Percentiles rank a stretch among this genome's conserved stretches.
These are phyloP conservation scores for Taphrina populina DNA, from an alignment of 1,139 yeast species.

Conservation along the genomic window DNA sequence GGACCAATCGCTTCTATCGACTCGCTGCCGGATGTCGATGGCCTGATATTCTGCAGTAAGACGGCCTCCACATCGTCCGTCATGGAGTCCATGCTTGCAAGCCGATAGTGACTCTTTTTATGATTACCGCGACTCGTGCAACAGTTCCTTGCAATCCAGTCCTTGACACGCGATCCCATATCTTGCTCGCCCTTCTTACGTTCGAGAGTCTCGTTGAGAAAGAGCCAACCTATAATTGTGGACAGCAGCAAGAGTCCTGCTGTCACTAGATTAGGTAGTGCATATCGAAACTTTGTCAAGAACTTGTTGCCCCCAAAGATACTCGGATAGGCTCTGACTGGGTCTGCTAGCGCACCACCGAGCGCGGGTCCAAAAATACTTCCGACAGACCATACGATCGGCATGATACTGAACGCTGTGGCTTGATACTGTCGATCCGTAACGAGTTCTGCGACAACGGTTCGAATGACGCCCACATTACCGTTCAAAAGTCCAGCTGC, in stretches of 20 bases:
- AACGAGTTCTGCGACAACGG: constrained; percentile 61
- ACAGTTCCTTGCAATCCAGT: constrained; percentile 11
- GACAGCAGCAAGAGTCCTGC: constrained; percentile 42
- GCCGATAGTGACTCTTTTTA: constrained; percentile 20
- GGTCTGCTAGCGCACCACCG: constrained; percentile 51
- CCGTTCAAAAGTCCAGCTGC: constrained; percentile 61
- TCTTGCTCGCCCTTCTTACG: constrained; percentile 45
- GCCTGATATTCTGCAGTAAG: constrained; percentile 11
- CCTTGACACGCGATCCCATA: constrained; percentile 18
- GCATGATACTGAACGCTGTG: constrained; percentile 60
- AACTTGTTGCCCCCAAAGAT: constrained; percentile 41
- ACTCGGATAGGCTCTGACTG: constrained; percentile 44
- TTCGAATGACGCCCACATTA: constrained; percentile 61
- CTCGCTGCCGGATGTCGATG: constrained; percentile 18
- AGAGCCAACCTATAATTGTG: constrained; percentile 51
- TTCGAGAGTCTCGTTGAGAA: constrained; percentile 57
- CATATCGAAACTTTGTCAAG: constrained; percentile 55
- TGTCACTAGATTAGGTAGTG: constrained; percentile 56
- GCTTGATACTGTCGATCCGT: constrained; percentile 59
- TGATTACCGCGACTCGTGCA: constrained; percentile 5
- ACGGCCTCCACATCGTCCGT: constrained; percentile 15
- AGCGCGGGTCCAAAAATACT: constrained; percentile 59
- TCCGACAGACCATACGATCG: constrained; percentile 61
- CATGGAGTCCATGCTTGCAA: constrained; percentile 12
- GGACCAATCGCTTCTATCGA: constrained; percentile 5